Evolutionary conservation across 306 rosid genomes (phyloP), one percentile per base, ranked within the genome.

Genomic region (Sophora flavescens): DNA sequence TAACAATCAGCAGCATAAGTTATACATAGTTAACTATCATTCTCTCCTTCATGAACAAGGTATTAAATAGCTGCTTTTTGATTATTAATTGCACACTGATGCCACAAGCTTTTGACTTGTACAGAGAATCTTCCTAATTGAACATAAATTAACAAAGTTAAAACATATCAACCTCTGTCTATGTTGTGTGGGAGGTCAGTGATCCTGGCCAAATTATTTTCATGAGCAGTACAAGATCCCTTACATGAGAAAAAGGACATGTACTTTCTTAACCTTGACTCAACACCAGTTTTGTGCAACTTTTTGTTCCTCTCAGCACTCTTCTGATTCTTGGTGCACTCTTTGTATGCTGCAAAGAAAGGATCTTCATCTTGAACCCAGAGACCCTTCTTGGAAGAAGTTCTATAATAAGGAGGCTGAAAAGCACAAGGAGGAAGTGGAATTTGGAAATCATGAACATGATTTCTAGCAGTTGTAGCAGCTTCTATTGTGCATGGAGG

Each of bases 351-450:
- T 4, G 86, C 88, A 8, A 89, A 64, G 77, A 93, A 93, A 58
- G 98, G 98, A 52, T 83, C 86, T 60, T 91, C 90, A 14, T 85
- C 85, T 6, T 65, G 82, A 71, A 77, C 77, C 80, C 78, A 76
- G 1, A 78, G 78, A 7, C 86, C 87, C 81, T 79, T 93, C 26
- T 63, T 42, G 15, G 86, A 87, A 39, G 82, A 59, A 70, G 58
- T 91, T 68, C 88, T 85, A 6, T 84, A 84, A 64, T 6, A 83
- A 26, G 87, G 87, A 80, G 88, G 85, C 48, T 76, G 93, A 72
- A 86, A 89, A 72, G 86, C 69, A 67, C 91, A 82, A 8, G 96
- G 97, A 58, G 98, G 93, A n/a, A 88, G 95, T 54, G 96, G 98
- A 67, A 91, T 78, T 50, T 79, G 91, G 12, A 61, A 44, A 66